Evolutionary conservation across 495 filamentous ascomycete genomes (phyloP).

Genomic region (Opeltia flavorubescens): DNA sequence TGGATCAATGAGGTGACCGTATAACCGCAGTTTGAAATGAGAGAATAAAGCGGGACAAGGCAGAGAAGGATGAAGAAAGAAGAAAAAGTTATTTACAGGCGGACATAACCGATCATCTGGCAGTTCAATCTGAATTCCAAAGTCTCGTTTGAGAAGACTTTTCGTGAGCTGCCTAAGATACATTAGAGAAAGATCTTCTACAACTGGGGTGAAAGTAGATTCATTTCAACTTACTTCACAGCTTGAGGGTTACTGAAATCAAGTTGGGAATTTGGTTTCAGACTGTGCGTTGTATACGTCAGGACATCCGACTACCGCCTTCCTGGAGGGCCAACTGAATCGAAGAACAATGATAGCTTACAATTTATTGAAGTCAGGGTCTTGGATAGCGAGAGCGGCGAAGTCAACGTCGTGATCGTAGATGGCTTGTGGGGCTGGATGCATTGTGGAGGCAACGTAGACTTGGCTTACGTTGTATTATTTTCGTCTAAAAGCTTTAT

Average conservation of each 20-base stretch:
- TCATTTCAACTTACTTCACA: slow-evolving; percentile 37
- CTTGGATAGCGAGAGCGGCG: slow-evolving; percentile 38
- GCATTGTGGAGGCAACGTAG: neutral
- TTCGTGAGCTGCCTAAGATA: slow-evolving; percentile 57
- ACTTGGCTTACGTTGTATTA: neutral
- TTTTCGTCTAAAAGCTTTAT: too few relatives aligned
- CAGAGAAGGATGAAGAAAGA: neutral
- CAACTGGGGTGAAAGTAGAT: too few relatives aligned
- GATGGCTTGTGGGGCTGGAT: slow-evolving; percentile 9
- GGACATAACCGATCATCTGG: slow-evolving; percentile 76
- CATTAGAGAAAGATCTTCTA: too few relatives aligned
- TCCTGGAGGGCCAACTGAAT: too few relatives aligned
- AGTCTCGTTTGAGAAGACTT: slow-evolving; percentile 61
- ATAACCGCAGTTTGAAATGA: neutral
- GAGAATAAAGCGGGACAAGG: neutral
- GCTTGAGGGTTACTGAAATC: slow-evolving; percentile 72
- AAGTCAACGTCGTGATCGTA: slow-evolving; percentile 55
- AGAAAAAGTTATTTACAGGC: slow-evolving; percentile 39
- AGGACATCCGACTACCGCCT: neutral
- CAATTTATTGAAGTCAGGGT: slow-evolving; percentile 44
- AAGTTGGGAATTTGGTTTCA: slow-evolving; percentile 50
- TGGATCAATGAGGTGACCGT: too few relatives aligned
- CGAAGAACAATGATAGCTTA: slow-evolving; percentile 16
- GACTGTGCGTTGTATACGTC: slow-evolving; percentile 15
- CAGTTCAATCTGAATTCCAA: slow-evolving; percentile 53